Evolutionary conservation across 257 asterid species (phyloP).

Genomic region (Agastache rugosa): DNA sequence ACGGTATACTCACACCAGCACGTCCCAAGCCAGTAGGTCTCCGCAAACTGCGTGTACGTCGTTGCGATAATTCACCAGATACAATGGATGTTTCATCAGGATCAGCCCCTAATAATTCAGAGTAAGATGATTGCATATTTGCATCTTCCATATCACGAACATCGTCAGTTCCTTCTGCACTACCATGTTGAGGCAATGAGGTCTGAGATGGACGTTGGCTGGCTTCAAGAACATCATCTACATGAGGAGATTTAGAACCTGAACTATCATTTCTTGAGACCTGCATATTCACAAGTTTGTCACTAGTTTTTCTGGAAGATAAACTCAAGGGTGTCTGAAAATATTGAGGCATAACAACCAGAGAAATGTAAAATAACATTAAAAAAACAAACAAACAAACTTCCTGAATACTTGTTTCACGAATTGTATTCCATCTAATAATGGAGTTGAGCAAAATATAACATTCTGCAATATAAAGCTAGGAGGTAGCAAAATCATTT

Average conservation of each 20-base stretch:
- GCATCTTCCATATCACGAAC: slow-evolving; percentile 42
- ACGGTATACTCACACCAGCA: slow-evolving; percentile 66
- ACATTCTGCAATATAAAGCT: neutral
- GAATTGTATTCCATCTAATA: neutral
- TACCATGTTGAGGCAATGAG: slow-evolving; percentile 45
- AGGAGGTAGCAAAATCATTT: neutral
- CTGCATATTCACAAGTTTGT: slow-evolving; percentile 48
- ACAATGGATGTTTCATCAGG: slow-evolving; percentile 47
- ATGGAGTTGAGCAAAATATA: neutral
- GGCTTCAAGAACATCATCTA: slow-evolving; percentile 30
- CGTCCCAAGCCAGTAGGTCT: slow-evolving; percentile 74
- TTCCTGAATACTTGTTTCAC: neutral
- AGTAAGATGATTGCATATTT: slow-evolving; percentile 36
- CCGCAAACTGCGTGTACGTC: slow-evolving; percentile 49
- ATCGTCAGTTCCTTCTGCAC: slow-evolving; percentile 35
- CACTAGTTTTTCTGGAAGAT: slow-evolving; percentile 14
- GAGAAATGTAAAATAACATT: neutral
- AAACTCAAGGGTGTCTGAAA: too few relatives aligned
- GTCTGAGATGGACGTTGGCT: slow-evolving; percentile 36
- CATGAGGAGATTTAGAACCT: slow-evolving; percentile 49
- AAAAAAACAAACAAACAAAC: neutral
- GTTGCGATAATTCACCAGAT: slow-evolving; percentile 48
- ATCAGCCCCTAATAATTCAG: slow-evolving; percentile 43
- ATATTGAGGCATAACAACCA: neutral
- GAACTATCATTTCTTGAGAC: slow-evolving; percentile 52